Base-by-base conservation (phyloP, 768 basidiomycete species). In the Plicaturopsis crispa region DNA sequence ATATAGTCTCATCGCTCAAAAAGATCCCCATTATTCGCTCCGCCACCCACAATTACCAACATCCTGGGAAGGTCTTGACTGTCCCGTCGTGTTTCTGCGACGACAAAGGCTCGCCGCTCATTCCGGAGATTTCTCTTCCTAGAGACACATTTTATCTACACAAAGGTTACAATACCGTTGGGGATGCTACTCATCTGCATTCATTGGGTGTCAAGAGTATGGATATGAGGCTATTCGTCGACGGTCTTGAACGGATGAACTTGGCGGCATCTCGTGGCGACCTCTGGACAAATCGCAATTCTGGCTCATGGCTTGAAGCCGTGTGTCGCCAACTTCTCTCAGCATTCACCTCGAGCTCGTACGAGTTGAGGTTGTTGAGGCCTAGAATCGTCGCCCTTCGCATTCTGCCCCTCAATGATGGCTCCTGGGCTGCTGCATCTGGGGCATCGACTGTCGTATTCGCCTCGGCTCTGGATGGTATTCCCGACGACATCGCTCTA, bases 21-120 rank as follows among this genome's bases (percentile, higher is more conserved):
- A 4, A 3, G 6, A 31, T 31, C n/a, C 22, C 12, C 13, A 41
- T 50, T 14, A 36, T 54, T 31, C 42, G 41, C 12, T 38, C 38
- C 14, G 12, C 19, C 13, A 30, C 39, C 17, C 42, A 40, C 10
- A 40, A 36, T 35, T 39, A 46, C 17, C 33, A 17, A 14, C 33
- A 17, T 7, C 41, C 48, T 5, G 22, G 24, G 20, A 34, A 46
- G n/a, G 24, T 51, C 16, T 11, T 43, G 11, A 28, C 45, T 13
- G 23, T 43, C 2, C 31, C 40, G 19, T 6, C 21, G 18, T n/a
- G n/a, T n/a, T 13, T 20, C 10, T 34, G 19, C 18, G 19, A 13
- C 10, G 13, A 8, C 18, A 16, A 20, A 8, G 33, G 33, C 12
- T 8, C 8, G 19, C 33, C 33, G 8, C 18, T 34, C 8, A 20